A percentile compares a stretch with the other conserved stretches of the same genome.
phyloP scores from a whole-genome alignment of 1,139 yeast genomes.

The Suhomyces bokatorum region DNA sequence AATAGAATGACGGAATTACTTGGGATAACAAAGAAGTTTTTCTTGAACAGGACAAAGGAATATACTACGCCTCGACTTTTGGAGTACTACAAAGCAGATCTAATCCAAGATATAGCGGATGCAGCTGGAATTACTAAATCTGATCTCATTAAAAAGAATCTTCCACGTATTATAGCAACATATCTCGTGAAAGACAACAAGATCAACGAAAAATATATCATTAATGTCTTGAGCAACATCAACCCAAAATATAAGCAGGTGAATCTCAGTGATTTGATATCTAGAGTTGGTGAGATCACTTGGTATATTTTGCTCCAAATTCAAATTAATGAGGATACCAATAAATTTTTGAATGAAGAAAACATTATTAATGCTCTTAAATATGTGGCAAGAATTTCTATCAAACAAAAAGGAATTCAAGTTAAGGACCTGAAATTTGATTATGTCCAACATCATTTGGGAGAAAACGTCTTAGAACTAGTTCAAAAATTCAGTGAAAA shows the following conservation, averaged over 20 bases:
- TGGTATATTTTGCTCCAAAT: slow-evolving; percentile 45
- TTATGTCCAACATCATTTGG: slow-evolving; percentile 35
- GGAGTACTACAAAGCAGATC: slow-evolving; percentile 61
- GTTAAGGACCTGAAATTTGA: slow-evolving; percentile 9
- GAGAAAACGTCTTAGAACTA: slow-evolving; percentile 69
- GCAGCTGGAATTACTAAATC: slow-evolving; percentile 36
- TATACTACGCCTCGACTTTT: slow-evolving; percentile 78
- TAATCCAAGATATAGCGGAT: slow-evolving; percentile 54
- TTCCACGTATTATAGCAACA: slow-evolving; percentile 43
- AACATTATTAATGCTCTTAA: slow-evolving; percentile 42
- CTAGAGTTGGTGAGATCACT: slow-evolving; percentile 44
- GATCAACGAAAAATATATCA: slow-evolving; percentile 51
- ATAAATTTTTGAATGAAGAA: slow-evolving; percentile 29
- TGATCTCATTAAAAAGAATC: slow-evolving; percentile 35
- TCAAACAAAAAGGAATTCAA: slow-evolving; percentile 19
- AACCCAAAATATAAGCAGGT: slow-evolving; percentile 44
- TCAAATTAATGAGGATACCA: slow-evolving; percentile 30
- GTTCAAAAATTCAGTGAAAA: slow-evolving; percentile 79
- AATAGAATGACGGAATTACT: slow-evolving; percentile 62
- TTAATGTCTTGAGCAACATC: slow-evolving; percentile 54
- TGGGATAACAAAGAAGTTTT: slow-evolving; percentile 59
- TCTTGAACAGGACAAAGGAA: slow-evolving; percentile 67
- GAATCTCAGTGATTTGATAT: slow-evolving; percentile 45
- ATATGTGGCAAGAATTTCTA: slow-evolving; percentile 37
- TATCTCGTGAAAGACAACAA: slow-evolving; percentile 40